Evolutionary conservation across 2,329 filamentous ascomycete genomes (phyloP).

Genomic region (Rutstroemia sp.): DNA sequence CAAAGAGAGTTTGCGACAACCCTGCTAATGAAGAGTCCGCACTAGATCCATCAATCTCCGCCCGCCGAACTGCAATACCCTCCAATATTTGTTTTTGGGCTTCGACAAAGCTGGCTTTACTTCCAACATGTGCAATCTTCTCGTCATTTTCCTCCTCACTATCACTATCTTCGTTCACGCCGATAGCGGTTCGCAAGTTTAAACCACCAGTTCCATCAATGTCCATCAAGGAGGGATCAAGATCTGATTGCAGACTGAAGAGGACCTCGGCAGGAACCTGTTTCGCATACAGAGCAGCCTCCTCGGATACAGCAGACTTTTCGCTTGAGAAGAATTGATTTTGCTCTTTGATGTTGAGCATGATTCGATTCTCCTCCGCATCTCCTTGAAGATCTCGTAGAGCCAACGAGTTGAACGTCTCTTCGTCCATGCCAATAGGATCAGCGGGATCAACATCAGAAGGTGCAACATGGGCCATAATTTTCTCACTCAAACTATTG

Average conservation of each 20-base stretch:
- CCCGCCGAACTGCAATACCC: conserved; percentile 54
- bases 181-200: conserved; percentile 57
- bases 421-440: conserved; percentile 62
- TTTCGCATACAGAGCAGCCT: conserved; percentile 48
- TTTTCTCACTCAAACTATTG: conserved; percentile 86
- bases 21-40: conserved; percentile 30
- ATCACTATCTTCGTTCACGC: conserved; percentile 63
- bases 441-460: conserved; percentile 63
- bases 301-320: conserved; percentile 32
- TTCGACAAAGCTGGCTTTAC: conserved; percentile 54
- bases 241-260: conserved; percentile 52
- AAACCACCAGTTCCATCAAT: conserved; percentile 43
- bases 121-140: conserved; percentile 56
- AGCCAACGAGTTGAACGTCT: conserved; percentile 65
- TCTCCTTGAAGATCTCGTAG: conserved; percentile 75
- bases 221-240: conserved; percentile 41
- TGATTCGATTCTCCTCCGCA: conserved; percentile 66
- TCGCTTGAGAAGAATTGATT: conserved; percentile 69
- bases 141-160: conserved; percentile 54
- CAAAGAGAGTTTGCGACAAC: conserved; percentile 45
- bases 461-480: conserved; percentile 80
- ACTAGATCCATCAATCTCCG: conserved; percentile 45
- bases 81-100: conserved; percentile 61
- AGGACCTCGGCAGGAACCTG: conserved; percentile 66
- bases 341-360: conserved; percentile 83